Evolutionary conservation across 2,329 filamentous ascomycete species (phyloP).

Genomic region (Diplodia intermedia): DNA sequence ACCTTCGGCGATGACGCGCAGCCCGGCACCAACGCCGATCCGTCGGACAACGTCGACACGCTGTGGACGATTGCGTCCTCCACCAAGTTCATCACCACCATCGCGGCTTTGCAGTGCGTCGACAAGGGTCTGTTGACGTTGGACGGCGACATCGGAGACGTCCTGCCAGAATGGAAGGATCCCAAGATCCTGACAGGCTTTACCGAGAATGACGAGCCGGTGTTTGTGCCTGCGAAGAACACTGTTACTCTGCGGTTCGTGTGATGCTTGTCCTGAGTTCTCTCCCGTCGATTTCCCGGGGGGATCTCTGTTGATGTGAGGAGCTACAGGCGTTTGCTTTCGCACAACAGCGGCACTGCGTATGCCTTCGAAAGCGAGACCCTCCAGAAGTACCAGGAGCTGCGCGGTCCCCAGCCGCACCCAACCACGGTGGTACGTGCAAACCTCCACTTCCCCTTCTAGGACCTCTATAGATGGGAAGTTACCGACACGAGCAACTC

Average conservation of each 20-base stretch:
- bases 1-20: conserved; percentile 15
- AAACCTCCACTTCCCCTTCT: not conserved
- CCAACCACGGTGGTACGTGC: not conserved
- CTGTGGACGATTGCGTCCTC: conserved; percentile 45
- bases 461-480: no score
- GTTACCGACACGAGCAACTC: not conserved
- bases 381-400: conserved; percentile 27
- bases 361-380: conserved; percentile 37
- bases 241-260: conserved; percentile 8
- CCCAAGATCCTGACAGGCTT: conserved; percentile 39
- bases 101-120: conserved; percentile 46
- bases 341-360: conserved; percentile 40
- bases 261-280: not conserved
- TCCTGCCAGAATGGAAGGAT: conserved; percentile 44
- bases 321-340: conserved; percentile 36
- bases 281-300: not conserved
- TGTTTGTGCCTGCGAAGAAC: conserved; percentile 31
- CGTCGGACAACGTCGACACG: not conserved
- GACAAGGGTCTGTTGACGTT: conserved; percentile 44
- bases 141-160: conserved; percentile 42
- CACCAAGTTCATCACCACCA: conserved; percentile 49
- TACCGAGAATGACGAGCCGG: conserved; percentile 38
- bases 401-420: not conserved
- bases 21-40: conserved; percentile 17
- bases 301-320: not conserved